Percentiles rank a stretch among this genome's conserved stretches.
Conservation (phyloP, 1,284 basidiomycete species). For the Pseudozyma pruni region DNA sequence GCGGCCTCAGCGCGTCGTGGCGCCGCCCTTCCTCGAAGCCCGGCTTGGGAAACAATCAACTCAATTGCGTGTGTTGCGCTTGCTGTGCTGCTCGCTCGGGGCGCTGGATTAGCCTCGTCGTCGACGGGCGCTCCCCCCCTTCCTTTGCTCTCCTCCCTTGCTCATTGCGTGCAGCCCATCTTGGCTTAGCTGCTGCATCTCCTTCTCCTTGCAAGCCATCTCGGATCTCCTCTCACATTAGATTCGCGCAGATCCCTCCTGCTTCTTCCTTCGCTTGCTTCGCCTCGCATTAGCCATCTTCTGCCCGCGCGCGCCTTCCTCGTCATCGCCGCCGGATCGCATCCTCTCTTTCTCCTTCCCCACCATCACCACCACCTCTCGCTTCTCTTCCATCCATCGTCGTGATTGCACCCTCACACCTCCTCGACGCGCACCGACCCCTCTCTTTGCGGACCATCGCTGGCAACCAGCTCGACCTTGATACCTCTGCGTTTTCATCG, state of each 20-base stretch:
- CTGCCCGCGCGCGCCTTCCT: not conserved
- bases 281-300: constrained; percentile 9
- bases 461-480: too few relatives aligned
- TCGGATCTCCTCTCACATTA: not conserved
- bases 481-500: too few relatives aligned
- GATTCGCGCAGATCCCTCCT: constrained; percentile 3
- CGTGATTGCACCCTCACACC: not conserved
- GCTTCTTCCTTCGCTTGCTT: constrained; percentile 12
- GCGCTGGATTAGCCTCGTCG: too few relatives aligned
- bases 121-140: not conserved
- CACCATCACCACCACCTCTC: not conserved
- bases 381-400: not conserved
- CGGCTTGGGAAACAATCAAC: not conserved
- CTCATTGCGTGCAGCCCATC: constrained; percentile 12
- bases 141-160: constrained; percentile 1
- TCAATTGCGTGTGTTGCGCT: constrained; percentile 1
- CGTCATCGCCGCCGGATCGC: constrained; percentile 15
- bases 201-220: constrained; percentile 4
- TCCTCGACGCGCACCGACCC: too few relatives aligned
- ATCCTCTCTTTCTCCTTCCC: not conserved
- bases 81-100: not conserved
- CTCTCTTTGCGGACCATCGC: too few relatives aligned
- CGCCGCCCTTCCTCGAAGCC: too few relatives aligned
- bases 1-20: too few relatives aligned
- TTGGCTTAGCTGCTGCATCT: constrained; percentile 18